phyloP scores from a whole-genome alignment of 2,329 filamentous ascomycete genomes.

The Claviceps sp. region DNA sequence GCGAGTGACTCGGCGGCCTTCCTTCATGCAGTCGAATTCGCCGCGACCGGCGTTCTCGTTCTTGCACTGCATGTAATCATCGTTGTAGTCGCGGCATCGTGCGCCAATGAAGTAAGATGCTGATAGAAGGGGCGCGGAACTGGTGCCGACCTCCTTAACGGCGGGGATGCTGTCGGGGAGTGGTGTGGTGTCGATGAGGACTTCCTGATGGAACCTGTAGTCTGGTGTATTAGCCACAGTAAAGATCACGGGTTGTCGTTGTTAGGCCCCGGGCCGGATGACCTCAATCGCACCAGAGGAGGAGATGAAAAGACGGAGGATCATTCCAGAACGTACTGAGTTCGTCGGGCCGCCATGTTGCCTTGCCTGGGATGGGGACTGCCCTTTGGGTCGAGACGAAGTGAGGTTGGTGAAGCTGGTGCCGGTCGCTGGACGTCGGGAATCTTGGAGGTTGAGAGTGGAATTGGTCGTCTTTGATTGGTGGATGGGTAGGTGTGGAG shows the following conservation, averaged over 20 bases:
- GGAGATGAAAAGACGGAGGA: too few relatives aligned
- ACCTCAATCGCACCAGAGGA: background rate
- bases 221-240: constrained; percentile 16
- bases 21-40: constrained; percentile 90
- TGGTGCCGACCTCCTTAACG: constrained; percentile 86
- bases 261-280: too few relatives aligned
- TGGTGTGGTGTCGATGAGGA: constrained; percentile 90
- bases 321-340: constrained; percentile 22
- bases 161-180: constrained; percentile 84
- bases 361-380: constrained; percentile 12
- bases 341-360: constrained; percentile 29
- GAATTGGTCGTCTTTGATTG: constrained; percentile 27
- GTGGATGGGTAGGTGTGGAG: constrained; percentile 16
- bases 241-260: background rate
- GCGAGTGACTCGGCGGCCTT: constrained; percentile 89
- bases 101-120: constrained; percentile 96
- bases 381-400: constrained; percentile 13
- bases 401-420: constrained; percentile 13
- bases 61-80: constrained; percentile 99
- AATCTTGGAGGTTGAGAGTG: constrained; percentile 25
- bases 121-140: constrained; percentile 80
- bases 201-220: constrained; percentile 79
- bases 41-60: constrained; percentile 79
- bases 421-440: constrained; percentile 1
- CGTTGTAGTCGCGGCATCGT: constrained; percentile 88